Evolutionary conservation across 306 rosid genomes (phyloP), one percentile per base, ranked within the genome.

Genomic region (Ammopiptanthus mongolicus): DNA sequence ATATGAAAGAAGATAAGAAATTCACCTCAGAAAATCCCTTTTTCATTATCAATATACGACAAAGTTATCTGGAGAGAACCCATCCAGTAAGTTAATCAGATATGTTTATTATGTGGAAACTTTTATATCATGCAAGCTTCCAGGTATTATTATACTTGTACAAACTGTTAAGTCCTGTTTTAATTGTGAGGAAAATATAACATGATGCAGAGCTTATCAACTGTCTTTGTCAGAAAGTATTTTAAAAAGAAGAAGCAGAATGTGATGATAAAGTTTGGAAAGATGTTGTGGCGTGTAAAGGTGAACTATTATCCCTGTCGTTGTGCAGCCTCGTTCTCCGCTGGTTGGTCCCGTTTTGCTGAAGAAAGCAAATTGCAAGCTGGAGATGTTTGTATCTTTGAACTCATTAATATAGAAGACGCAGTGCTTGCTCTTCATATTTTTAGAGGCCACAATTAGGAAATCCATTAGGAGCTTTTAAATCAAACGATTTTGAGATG

Each of bases 331-430:
- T 17, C 6, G 21, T 34, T 33, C 34, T 52, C 64, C 21, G 21
- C 25, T 14, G 74, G 75, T 51, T 70, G 75, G 63, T 4, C 29
- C 56, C 1, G 5, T 10, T 70, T 70, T 70, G 46, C 56, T 11
- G 37, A 15, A 36, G 75, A 70, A 9, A 70, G 55, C 36, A 7
- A 34, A 14, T 6, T 70, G 64, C 25, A 31, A 52, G 63, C 5
- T 50, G 64, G 75, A 29, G 75, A 70, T 22, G 23, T 52, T 52
- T 70, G 75, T 13, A 0, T 52, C 34, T 70, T 70, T 52, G 63
- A 50, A 31, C 61, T 70, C 51, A 70, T 51, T 17, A 5, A 51
- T 3, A 52, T 19, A 36, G 51, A 36, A 15, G 64, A 18, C 0
- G 8, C 15, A 34, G 75, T 70, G 36, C 44, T 70, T 0, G 13